phyloP scores from a whole-genome alignment of 1,284 basidiomycete species.

The Ceratobasidium sp. region DNA sequence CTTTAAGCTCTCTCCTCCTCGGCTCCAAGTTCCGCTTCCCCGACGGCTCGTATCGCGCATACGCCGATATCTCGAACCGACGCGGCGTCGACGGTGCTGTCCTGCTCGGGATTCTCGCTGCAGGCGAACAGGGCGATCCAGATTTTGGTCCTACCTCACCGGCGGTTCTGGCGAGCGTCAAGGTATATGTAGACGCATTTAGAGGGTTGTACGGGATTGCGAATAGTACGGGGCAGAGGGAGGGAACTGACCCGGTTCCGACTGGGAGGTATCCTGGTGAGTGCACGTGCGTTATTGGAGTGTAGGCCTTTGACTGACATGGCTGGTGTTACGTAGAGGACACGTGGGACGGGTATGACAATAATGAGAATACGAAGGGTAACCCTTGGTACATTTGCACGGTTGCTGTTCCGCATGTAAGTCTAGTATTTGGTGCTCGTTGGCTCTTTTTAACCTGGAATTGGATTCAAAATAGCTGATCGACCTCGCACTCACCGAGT shows the following conservation, averaged over 20 bases:
- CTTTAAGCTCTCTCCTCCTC: constrained; percentile 51
- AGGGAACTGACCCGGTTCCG: constrained; percentile 53
- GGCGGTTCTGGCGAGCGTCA: constrained; percentile 54
- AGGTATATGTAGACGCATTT: constrained; percentile 54
- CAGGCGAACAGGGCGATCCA: constrained; percentile 50
- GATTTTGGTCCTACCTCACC: constrained; percentile 50
- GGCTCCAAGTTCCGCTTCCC: constrained; percentile 54
- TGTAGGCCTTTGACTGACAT: too few relatives aligned
- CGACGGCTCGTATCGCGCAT: constrained; percentile 52
- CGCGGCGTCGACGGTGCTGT: constrained; percentile 57
- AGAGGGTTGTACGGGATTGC: constrained; percentile 55
- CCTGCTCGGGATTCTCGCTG: constrained; percentile 57
- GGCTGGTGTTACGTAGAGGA: constrained; percentile 52
- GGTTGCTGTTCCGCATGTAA: constrained; percentile 56
- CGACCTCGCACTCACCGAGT: constrained; percentile 51
- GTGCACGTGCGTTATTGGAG: constrained; percentile 7
- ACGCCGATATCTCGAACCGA: constrained; percentile 50
- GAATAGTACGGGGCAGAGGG: constrained; percentile 51
- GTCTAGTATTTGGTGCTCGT: background rate
- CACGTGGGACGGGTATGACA: constrained; percentile 56
- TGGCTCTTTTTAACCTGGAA: background rate
- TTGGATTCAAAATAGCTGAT: constrained; percentile 47
- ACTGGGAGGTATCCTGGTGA: constrained; percentile 57
- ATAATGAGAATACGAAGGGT: constrained; percentile 53
- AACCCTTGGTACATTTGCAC: constrained; percentile 61